Evolutionary conservation across 768 basidiomycete genomes (phyloP).

Genomic region (Mycena alexandri): DNA sequence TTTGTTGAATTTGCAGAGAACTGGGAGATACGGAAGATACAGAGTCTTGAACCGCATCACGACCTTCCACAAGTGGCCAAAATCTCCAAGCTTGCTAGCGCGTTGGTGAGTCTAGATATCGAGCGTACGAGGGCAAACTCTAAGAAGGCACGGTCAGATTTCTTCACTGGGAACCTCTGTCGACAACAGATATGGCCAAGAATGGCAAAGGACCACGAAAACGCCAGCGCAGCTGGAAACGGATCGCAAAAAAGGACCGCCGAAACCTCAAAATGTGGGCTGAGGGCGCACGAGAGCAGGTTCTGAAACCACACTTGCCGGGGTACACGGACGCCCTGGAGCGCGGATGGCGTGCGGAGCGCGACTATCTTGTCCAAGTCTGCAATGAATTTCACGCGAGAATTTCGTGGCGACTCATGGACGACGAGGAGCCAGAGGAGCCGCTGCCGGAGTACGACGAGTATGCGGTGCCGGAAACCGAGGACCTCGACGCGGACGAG

Average conservation of each 20-base stretch:
- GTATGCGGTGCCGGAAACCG: neutral
- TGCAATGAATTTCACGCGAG: slow-evolving; percentile 11
- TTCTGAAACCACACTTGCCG: slow-evolving; percentile 6
- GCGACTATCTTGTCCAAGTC: neutral
- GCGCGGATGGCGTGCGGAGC: neutral
- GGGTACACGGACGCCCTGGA: slow-evolving; percentile 15
- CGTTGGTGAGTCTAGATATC: no score
- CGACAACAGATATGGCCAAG: no score
- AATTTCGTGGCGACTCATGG: neutral
- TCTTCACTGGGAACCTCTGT: no score
- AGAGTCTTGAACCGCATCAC: no score
- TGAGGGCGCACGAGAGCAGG: neutral
- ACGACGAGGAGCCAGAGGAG: slow-evolving; percentile 15
- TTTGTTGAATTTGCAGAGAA: no score
- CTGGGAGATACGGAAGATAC: no score
- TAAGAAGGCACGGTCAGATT: no score
- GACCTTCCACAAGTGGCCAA: no score
- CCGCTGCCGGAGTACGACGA: neutral
- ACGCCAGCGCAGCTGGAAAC: slow-evolving; percentile 2
- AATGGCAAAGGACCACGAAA: no score
- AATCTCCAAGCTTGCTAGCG: no score
- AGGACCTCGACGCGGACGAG: neutral
- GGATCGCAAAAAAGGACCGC: neutral
- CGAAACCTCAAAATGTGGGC: slow-evolving; percentile 2
- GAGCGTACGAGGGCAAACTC: no score